phyloP scores from a whole-genome alignment of 805 yeast species.

The Yamadazyma nakazawae region DNA sequence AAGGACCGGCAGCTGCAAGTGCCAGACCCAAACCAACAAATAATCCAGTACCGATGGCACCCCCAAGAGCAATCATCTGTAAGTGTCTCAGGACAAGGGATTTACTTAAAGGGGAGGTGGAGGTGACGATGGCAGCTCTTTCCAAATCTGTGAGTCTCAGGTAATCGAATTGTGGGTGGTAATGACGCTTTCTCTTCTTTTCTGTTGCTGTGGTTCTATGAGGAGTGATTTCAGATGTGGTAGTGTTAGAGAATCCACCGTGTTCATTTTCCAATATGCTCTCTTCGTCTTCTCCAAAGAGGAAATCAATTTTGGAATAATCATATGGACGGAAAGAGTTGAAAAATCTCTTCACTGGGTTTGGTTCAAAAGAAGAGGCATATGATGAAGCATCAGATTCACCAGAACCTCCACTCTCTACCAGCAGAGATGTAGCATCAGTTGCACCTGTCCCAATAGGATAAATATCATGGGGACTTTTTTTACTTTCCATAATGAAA shows the following conservation, averaged over 20 bases:
- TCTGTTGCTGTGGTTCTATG: constrained; percentile 1
- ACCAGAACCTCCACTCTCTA: not conserved
- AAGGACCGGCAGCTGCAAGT: constrained; percentile 59
- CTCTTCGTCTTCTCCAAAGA: constrained; percentile 11
- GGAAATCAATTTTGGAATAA: constrained; percentile 19
- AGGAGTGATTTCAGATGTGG: constrained; percentile 2
- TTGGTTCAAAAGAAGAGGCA: constrained; percentile 12
- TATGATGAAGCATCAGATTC: constrained; percentile 8
- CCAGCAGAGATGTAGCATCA: not conserved
- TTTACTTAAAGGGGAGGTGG: constrained; percentile 29
- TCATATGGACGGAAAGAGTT: constrained; percentile 27
- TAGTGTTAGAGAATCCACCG: constrained; percentile 9
- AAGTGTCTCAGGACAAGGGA: constrained; percentile 18
- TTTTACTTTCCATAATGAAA: not conserved
- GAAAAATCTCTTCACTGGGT: constrained; percentile 17
- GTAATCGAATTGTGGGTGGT: constrained; percentile 27
- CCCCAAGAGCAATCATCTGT: constrained; percentile 23
- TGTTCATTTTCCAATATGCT: constrained; percentile 1
- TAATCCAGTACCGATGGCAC: constrained; percentile 42
- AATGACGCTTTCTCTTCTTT: not conserved
- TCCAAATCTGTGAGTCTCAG: constrained; percentile 27
- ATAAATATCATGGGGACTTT: not conserved
- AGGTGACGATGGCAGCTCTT: constrained; percentile 32
- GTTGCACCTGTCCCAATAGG: not conserved
- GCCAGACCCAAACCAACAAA: constrained; percentile 63